phyloP scores from a whole-genome alignment of 164 flowering plant species.

The Stephania cephalantha region DNA sequence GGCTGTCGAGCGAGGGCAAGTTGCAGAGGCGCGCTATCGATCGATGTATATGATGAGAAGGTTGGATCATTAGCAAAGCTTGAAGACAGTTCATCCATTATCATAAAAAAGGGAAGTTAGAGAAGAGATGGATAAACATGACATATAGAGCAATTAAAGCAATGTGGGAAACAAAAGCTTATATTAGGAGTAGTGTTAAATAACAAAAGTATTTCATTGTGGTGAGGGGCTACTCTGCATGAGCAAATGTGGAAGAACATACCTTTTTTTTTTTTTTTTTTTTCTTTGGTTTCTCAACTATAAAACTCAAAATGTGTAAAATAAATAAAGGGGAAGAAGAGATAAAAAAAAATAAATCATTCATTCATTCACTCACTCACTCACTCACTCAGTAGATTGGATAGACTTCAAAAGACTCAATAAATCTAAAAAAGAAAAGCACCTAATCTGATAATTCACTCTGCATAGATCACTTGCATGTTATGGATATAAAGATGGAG shows the following conservation, averaged over 20 bases:
- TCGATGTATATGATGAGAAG: neutral
- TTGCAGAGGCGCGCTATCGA: neutral
- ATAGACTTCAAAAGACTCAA: neutral
- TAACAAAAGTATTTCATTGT: neutral
- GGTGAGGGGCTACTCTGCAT: constrained; percentile 1
- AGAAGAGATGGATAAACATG: neutral
- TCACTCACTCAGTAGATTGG: too few relatives aligned
- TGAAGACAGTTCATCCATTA: constrained; percentile 1
- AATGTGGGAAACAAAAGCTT: constrained; percentile 2
- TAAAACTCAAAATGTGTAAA: neutral
- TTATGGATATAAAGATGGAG: neutral
- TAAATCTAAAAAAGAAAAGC: neutral
- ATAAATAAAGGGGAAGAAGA: neutral
- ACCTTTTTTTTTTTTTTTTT: neutral
- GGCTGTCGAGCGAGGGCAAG: neutral
- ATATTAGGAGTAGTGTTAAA: neutral
- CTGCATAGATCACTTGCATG: neutral
- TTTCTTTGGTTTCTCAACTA: neutral
- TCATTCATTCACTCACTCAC: neutral
- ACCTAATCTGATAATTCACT: neutral
- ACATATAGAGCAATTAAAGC: neutral
- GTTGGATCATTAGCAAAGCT: neutral
- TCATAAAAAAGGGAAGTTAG: neutral
- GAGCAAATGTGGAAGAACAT: neutral
- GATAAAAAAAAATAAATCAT: neutral